A percentile compares a stretch with the other conserved stretches of the same genome.
phyloP scores from a whole-genome alignment of 805 yeast species.

The Zygotorulaspora danielsina region DNA sequence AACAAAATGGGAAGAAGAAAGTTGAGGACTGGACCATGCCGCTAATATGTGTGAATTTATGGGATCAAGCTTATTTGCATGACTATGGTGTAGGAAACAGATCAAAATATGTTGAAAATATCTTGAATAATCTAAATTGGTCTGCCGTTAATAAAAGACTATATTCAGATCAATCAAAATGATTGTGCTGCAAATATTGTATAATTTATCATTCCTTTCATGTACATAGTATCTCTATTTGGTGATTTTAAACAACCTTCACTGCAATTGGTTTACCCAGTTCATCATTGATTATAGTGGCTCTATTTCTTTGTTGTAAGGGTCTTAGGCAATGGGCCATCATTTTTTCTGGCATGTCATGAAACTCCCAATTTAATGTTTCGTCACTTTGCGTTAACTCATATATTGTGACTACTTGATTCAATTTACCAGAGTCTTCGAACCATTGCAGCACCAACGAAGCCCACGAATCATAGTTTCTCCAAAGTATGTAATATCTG shows the following conservation, averaged over 20 bases:
- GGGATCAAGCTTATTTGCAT: constrained; percentile 83
- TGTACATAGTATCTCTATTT: constrained; percentile 5
- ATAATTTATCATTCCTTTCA: constrained; percentile 5
- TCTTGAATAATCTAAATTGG: constrained; percentile 85
- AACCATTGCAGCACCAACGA: constrained; percentile 59
- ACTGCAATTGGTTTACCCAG: constrained; percentile 71
- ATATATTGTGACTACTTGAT: constrained; percentile 73
- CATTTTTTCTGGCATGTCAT: constrained; percentile 54
- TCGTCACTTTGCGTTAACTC: constrained; percentile 69
- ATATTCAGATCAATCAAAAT: constrained; percentile 19
- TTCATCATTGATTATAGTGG: constrained; percentile 65
- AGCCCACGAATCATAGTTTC: constrained; percentile 65
- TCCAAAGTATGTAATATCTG: constrained; percentile 53
- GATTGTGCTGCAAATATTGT: neutral
- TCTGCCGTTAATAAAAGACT: constrained; percentile 52
- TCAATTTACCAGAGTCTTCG: constrained; percentile 74
- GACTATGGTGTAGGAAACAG: constrained; percentile 82
- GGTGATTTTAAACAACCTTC: constrained; percentile 48
- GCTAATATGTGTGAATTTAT: constrained; percentile 69
- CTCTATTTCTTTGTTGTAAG: constrained; percentile 64
- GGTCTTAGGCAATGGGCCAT: constrained; percentile 52
- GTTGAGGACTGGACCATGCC: constrained; percentile 57
- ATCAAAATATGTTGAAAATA: constrained; percentile 63
- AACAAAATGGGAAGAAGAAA: constrained; percentile 21
- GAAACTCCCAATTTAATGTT: constrained; percentile 52